Evolutionary conservation across 257 asterid species (phyloP).

Genomic region (Jaltomata sinuosa): DNA sequence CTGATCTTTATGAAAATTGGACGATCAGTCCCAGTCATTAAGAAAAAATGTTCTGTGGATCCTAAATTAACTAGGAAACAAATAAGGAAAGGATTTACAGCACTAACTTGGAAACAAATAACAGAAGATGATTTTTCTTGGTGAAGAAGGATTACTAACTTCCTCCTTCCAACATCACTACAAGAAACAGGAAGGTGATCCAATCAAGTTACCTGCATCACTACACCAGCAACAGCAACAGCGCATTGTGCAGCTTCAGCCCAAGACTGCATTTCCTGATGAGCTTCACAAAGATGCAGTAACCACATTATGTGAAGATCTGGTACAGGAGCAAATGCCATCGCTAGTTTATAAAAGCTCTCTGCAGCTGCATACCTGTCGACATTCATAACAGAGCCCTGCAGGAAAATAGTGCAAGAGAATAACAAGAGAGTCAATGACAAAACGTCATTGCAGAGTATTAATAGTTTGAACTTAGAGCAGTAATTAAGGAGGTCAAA

Average conservation of each 20-base stretch:
- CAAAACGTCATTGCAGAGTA: neutral
- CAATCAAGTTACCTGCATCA: slow-evolving; percentile 65
- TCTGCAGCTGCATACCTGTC: slow-evolving; percentile 98
- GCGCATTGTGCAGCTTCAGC: slow-evolving; percentile 99
- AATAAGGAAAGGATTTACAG: neutral
- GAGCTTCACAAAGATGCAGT: slow-evolving; percentile 94
- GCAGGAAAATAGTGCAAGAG: neutral
- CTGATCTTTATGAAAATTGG: neutral
- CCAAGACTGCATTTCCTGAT: slow-evolving; percentile 99
- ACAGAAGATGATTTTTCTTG: neutral
- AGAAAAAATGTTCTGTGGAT: neutral
- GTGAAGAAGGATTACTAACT: neutral
- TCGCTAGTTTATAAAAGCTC: slow-evolving; percentile 93
- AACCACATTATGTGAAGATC: slow-evolving; percentile 99
- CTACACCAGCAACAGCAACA: slow-evolving; percentile 99
- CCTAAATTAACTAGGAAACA: neutral
- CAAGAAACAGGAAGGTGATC: neutral
- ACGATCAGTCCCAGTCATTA: neutral
- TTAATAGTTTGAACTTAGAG: neutral
- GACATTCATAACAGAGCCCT: slow-evolving; percentile 89
- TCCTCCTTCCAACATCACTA: neutral
- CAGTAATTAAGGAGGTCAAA: slow-evolving; percentile 13
- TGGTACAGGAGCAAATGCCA: slow-evolving; percentile 99
- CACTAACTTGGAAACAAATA: neutral
- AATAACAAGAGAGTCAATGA: neutral